Base-by-base conservation (phyloP, 1,284 basidiomycete genomes). In the Fomitiporia mediterranea region DNA sequence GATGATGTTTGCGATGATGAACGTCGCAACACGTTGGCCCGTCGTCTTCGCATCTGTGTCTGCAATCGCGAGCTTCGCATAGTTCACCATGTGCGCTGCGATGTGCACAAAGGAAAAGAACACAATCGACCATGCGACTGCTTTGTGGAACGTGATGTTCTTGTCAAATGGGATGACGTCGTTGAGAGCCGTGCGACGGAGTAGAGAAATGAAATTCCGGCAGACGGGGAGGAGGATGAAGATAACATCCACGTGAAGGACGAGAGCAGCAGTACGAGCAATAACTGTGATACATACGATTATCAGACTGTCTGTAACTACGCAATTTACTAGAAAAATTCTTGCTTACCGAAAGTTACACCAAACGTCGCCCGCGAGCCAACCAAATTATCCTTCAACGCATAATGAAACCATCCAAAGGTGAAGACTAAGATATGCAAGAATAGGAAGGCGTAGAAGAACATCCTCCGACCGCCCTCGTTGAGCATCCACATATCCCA, bases 171-270 rank as follows among this genome's bases (percentile, higher is more conserved):
- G 92, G 62, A 96, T 90, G 70, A 93, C 72, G 62, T 83, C 78
- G 72, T 91, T 91, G 52, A 95, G 74, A 1, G 91, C 81, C 0
- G 90, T 91, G 47, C 84, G 81, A 32, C 93, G 86, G 42, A 94
- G 77, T 38, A 93, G 64, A 9, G 91, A 93, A 68, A 95, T 82
- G 71, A 95, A 91, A 72, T 91, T 93, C 58, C 93, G 83, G 78
- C 93, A 95, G 67, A 95, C 82, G 30, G 93, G 93, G 27, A 96
- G 79, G 51, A 95, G 82, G 70, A 96, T 93, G 75, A 94, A 89
- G 58, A 91, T 83, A 54, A 91, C 84, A 71, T 95, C 89, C 64
- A 94, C 79, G 65, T 95, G 91, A 15, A 95, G 79, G 44, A 92
- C 83, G 43, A 94, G 82, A 3, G 93, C 93, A 42, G 92, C 87